Percentiles rank a stretch among this genome's conserved stretches.
These are phyloP conservation scores for Solanum appendiculatum DNA, from an alignment of 257 asterid species.

Conservation along the genomic window DNA sequence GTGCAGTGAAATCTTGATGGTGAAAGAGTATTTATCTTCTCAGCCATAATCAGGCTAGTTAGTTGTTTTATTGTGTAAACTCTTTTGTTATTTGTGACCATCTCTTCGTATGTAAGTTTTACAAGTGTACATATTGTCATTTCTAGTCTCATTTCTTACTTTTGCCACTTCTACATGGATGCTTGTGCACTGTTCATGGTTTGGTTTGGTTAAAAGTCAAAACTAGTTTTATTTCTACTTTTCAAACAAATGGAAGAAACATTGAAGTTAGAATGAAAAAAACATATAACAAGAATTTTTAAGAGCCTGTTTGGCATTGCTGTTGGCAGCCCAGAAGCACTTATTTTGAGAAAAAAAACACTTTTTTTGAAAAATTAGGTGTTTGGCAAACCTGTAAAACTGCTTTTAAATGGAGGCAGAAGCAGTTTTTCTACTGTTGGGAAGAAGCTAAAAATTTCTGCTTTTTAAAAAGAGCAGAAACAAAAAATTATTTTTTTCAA, in stretches of 20 bases:
- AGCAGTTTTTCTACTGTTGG: no score
- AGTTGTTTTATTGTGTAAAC: neutral
- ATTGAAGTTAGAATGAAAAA: neutral
- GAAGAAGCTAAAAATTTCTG: no score
- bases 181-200: neutral
- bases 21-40: conserved; percentile 33
- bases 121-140: neutral
- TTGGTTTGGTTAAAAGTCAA: neutral
- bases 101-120: neutral
- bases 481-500: no score
- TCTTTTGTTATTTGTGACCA: neutral
- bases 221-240: neutral
- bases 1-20: conserved; percentile 71
- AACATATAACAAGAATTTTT: neutral
- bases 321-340: no score
- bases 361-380: no score
- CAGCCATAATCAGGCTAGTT: neutral
- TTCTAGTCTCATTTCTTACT: neutral
- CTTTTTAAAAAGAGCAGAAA: no score
- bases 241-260: neutral
- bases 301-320: no score
- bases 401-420: no score
- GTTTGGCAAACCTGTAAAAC: no score
- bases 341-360: no score
- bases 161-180: neutral